phyloP scores from a whole-genome alignment of 441 rosid species.

The Brassica balearica region DNA sequence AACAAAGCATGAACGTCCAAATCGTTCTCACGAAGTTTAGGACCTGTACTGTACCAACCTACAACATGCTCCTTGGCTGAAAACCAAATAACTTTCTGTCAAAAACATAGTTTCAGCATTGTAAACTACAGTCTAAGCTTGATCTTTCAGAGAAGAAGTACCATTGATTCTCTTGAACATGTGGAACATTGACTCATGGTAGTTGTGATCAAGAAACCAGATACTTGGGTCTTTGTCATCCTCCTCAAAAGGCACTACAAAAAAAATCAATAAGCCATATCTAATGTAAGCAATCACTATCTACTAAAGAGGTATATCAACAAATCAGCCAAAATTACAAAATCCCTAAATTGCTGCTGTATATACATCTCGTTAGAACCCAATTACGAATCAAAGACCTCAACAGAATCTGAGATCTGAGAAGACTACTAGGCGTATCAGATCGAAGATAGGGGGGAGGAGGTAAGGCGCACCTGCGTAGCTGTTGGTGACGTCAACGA shows the following conservation, averaged over 20 bases:
- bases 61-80: conserved; percentile 78
- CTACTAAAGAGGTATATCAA: too few relatives aligned
- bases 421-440: too few relatives aligned
- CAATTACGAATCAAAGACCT: background rate
- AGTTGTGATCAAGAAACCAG: conserved; percentile 77
- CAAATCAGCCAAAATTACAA: too few relatives aligned
- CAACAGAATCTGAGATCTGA: conserved; percentile 36
- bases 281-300: too few relatives aligned
- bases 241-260: conserved; percentile 71
- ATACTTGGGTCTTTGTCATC: conserved; percentile 66
- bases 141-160: conserved; percentile 26
- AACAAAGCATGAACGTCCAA: conserved; percentile 61
- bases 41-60: conserved; percentile 79
- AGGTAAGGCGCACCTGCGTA: conserved; percentile 59
- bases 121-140: background rate
- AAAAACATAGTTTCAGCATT: conserved; percentile 9
- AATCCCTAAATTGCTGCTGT: conserved; percentile 22
- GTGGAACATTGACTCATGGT: conserved; percentile 72
- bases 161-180: conserved; percentile 85
- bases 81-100: conserved; percentile 12
- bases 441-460: too few relatives aligned
- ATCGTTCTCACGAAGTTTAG: conserved; percentile 68
- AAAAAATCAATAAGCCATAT: conserved; percentile 39
- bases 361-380: conserved; percentile 7
- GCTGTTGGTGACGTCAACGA: conserved; percentile 88